phyloP scores from a whole-genome alignment of 2,329 filamentous ascomycete species.

The Ceratocystis diversiconidia region DNA sequence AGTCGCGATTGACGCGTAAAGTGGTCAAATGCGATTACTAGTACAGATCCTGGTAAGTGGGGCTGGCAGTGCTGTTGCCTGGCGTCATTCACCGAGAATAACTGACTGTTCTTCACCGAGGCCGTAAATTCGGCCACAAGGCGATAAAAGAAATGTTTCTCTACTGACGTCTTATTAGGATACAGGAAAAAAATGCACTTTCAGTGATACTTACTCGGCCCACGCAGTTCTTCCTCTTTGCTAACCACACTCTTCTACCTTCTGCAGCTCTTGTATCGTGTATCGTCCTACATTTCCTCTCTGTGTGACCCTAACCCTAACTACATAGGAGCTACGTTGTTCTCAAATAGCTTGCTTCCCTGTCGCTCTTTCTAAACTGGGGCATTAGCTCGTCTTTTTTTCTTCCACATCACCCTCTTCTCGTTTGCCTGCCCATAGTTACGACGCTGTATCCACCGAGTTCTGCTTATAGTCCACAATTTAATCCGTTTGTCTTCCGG shows the following conservation, averaged over 20 bases:
- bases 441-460: neutral
- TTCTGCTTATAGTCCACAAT: slow-evolving; percentile 5
- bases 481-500: neutral
- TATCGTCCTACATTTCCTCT: neutral
- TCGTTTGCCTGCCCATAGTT: slow-evolving; percentile 1
- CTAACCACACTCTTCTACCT: neutral
- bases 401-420: slow-evolving; percentile 19
- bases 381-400: neutral
- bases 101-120: neutral
- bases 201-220: too few species aligned
- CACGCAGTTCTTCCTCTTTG: neutral
- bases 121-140: neutral
- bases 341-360: neutral
- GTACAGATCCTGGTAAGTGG: neutral
- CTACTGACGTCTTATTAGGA: neutral
- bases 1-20: neutral
- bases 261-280: neutral
- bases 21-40: neutral
- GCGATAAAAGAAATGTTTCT: neutral
- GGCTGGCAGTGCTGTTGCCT: neutral
- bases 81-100: neutral
- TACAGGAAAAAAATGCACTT: too few species aligned
- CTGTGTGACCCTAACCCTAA: neutral
- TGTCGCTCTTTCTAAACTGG: neutral
- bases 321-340: neutral